Conservation (phyloP, 176 grass and related monocot genomes). For the Chloris gayana region DNA sequence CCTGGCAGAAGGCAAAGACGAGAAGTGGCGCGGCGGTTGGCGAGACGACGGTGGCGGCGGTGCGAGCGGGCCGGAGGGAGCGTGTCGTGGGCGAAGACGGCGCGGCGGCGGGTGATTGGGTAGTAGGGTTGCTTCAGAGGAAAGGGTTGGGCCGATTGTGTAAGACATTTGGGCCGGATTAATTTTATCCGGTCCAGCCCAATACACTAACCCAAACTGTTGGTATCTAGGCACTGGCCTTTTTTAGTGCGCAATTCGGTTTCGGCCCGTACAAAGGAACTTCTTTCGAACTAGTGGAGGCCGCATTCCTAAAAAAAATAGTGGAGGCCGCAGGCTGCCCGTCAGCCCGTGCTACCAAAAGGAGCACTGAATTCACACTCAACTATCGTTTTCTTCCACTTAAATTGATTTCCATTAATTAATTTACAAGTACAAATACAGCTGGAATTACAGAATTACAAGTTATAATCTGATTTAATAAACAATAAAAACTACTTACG, state of each 20-base stretch:
- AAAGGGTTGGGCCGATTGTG: background rate
- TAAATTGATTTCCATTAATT: constrained; percentile 33
- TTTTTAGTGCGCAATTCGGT: no score
- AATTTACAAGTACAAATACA: constrained; percentile 61
- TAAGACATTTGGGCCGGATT: background rate
- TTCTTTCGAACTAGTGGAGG: no score
- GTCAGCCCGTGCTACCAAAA: no score
- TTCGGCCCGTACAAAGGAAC: no score
- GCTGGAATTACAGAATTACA: constrained; percentile 31
- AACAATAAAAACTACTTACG: constrained; percentile 29
- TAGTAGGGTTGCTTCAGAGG: constrained; percentile 1
- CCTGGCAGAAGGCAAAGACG: background rate
- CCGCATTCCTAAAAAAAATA: no score
- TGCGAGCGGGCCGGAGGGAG: background rate
- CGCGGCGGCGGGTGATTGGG: constrained; percentile 2
- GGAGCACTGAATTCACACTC: no score
- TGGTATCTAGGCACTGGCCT: background rate
- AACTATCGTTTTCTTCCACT: background rate
- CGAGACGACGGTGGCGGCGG: background rate
- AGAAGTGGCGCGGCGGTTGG: background rate
- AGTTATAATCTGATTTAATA: constrained; percentile 31
- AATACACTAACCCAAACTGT: background rate
- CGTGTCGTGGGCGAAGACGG: background rate
- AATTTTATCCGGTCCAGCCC: no score
- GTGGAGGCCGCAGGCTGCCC: no score